Conservation (phyloP, 1,284 basidiomycete species). For the Sporisorium graminicola region DNA sequence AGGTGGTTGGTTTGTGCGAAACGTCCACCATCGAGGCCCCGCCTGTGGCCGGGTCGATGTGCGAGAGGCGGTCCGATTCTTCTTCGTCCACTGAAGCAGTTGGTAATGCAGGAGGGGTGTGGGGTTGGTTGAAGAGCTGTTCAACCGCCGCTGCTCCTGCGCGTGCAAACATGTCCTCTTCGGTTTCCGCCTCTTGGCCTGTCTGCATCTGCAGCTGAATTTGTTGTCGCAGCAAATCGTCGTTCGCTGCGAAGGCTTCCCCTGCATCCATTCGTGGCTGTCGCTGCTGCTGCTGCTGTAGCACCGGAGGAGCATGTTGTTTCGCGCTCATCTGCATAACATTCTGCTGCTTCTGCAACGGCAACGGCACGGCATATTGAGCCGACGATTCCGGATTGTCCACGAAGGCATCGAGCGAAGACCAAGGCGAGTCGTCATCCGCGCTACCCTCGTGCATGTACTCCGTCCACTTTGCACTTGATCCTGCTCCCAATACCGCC, state of each 20-base stretch:
- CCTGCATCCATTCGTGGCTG: not conserved
- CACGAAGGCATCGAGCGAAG: constrained; percentile 55
- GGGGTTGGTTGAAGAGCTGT: not conserved
- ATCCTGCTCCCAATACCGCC: not conserved
- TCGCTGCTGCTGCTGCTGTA: not conserved
- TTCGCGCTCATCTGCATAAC: constrained; percentile 23
- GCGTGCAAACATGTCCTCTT: constrained; percentile 39
- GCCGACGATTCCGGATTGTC: constrained; percentile 48
- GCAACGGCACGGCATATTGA: constrained; percentile 38
- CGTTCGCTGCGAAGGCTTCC: constrained; percentile 32
- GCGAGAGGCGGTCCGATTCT: constrained; percentile 72
- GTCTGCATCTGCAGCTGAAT: constrained; percentile 9
- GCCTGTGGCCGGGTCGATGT: constrained; percentile 77
- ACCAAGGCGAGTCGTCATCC: constrained; percentile 59
- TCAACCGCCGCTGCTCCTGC: constrained; percentile 40
- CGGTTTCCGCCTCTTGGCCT: not conserved
- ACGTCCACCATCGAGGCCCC: constrained; percentile 85
- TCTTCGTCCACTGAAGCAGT: not conserved
- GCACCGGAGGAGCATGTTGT: not conserved
- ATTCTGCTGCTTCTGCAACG: constrained; percentile 20
- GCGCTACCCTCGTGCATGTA: constrained; percentile 46
- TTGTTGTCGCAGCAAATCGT: constrained; percentile 26
- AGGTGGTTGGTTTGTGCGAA: constrained; percentile 76
- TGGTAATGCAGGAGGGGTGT: not conserved
- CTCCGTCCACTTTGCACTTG: constrained; percentile 43